phyloP scores from a whole-genome alignment of 2,329 filamentous ascomycete species.

The Cladophialophora exuberans region DNA sequence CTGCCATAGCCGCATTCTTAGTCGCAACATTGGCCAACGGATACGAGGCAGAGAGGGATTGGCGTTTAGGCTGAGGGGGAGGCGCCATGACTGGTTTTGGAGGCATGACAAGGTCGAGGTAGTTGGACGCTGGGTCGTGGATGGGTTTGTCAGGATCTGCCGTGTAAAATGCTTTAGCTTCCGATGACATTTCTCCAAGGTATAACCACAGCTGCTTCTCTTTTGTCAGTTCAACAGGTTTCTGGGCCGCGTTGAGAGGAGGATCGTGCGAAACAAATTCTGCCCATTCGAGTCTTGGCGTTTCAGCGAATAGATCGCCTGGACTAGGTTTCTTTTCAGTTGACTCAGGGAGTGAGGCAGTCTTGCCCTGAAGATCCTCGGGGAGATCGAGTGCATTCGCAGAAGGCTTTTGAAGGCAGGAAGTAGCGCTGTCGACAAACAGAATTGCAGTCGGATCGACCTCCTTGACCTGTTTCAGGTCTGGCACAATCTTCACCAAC shows the following conservation, averaged over 20 bases:
- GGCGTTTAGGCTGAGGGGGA: slow-evolving; percentile 34
- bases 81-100: slow-evolving; percentile 32
- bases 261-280: slow-evolving; percentile 73
- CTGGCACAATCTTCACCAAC: slow-evolving; percentile 79
- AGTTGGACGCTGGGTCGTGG: slow-evolving; percentile 54
- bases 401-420: slow-evolving; percentile 47
- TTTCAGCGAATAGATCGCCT: slow-evolving; percentile 38
- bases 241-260: slow-evolving; percentile 61
- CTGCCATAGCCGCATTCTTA: slow-evolving; percentile 27
- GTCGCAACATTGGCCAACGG: slow-evolving; percentile 27
- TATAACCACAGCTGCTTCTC: slow-evolving; percentile 86
- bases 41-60: slow-evolving; percentile 30
- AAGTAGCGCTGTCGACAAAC: slow-evolving; percentile 54
- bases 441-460: slow-evolving; percentile 61
- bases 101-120: slow-evolving; percentile 51
- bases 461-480: slow-evolving; percentile 70
- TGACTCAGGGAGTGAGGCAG: slow-evolving; percentile 35
- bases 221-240: slow-evolving; percentile 72
- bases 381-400: slow-evolving; percentile 51
- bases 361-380: slow-evolving; percentile 51
- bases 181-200: slow-evolving; percentile 81
- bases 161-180: slow-evolving; percentile 88
- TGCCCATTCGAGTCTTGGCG: slow-evolving; percentile 64
- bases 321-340: slow-evolving; percentile 37
- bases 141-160: slow-evolving; percentile 65